Evolutionary conservation across 805 yeast genomes (phyloP), one percentile per base, ranked within the genome.

Genomic region (Ogataea paradorogensis): DNA sequence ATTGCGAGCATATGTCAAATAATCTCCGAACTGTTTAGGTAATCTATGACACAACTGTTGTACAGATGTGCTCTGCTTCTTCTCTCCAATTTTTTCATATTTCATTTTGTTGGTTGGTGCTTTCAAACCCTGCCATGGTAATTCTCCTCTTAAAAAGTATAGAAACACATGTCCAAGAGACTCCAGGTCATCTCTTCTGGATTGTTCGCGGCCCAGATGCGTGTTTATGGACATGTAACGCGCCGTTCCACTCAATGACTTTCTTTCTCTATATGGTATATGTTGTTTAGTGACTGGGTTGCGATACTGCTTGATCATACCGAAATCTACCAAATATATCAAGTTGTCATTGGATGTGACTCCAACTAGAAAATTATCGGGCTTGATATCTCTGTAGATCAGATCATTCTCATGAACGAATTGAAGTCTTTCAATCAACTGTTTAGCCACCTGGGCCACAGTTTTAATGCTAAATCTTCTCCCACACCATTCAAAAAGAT

Each of bases 71-170:
- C 82, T 71, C 56, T 82, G 81, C 61, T 85, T 85, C 54, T 83
- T 83, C 49, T 83, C 84, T 21, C 93, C 93, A 60, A 85, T 85
- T 58, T 84, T 84, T 61, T 85, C 93, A 58, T 84, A 84, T 60
- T 84, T 84, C 49, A 79, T 74, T 59, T 85, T 84, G 60, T 84
- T 84, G n/a, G 87, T 84, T 43, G 88, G 88, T 1, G 91, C 93
- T 62, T 84, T 84, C 45, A 84, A 66, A n/a, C 95, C 95, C 65
- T 84, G 95, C 95, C 95, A 84, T 32, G 95, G 95, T 57, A 84
- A 70, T 47, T 80, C 82, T 21, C 95, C 93, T 56, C 85, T 74
- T 40, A 84, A 62, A 54, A 84, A 84, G 61, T 84, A 84, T 58
- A 84, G 77, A 56, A 84, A 84, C 0, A 84, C 93, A 63, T 84